Base-by-base conservation (phyloP, 768 basidiomycete species). In the Amanita muscaria region DNA sequence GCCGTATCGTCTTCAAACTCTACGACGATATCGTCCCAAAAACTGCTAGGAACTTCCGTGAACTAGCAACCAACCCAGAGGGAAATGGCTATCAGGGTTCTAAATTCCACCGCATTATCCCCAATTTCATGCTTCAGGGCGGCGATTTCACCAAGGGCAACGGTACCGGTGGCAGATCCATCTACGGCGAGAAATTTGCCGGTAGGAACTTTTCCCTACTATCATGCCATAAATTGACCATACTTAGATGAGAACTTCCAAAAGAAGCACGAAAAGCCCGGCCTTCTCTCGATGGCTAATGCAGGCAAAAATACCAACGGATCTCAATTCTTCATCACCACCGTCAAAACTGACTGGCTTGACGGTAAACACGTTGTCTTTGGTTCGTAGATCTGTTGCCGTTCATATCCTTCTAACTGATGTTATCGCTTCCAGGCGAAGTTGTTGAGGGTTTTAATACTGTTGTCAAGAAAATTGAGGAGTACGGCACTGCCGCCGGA, bases 241-340 rank as follows among this genome's bases (percentile, higher is more conserved):
- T n/a, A n/a, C n/a, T n/a, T 59, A 77, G 92, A 94, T 56, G 92
- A 94, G 68, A 93, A 92, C 73, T 87, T 88, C 63, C 54, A 68
- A 51, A 57, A 79, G 49, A 81, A 78, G 64, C 92, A 96, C 72
- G 72, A 63, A 48, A 83, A 80, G 57, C 73, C 70, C 18, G 77
- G 78, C 40, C 58, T 83, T 35, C 68, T 87, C 31, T 83, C 82
- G 42, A 86, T 86, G 81, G 88, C 88, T 18, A 91, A 92, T 56
- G 75, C 81, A 4, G 83, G 82, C 24, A 65, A 63, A 58, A 80
- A 89, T 68, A 92, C 90, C 52, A 93, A 93, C 57, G 89, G 86
- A 12, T 86, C 78, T n/a, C 77, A 75, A 63, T 92, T 93, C 76
- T 92, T 94, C 73, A 80, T 93, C 69, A 89, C 86, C 51, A 92